phyloP scores from a whole-genome alignment of 495 filamentous ascomycete species.

The Penicillium diatomitis region DNA sequence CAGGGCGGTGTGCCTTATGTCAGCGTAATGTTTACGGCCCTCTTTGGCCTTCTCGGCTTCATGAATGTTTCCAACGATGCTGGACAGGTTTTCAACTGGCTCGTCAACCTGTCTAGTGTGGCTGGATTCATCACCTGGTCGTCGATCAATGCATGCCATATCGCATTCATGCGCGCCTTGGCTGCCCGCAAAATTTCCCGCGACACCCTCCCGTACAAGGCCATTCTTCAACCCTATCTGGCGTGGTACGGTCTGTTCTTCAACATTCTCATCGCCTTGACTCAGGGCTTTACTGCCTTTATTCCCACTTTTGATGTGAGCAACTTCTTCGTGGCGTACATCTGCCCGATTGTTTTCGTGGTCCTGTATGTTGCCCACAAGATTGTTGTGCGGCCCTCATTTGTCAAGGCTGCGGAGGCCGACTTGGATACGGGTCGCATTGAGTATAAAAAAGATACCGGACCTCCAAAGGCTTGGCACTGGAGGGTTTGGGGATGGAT shows the following conservation, averaged over 20 bases:
- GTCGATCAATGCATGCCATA: conserved; percentile 45
- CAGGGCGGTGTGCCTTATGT: conserved; percentile 41
- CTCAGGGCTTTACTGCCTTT: conserved; percentile 56
- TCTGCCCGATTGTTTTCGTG: conserved; percentile 45
- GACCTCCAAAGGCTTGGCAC: conserved; percentile 20
- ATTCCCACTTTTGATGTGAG: conserved; percentile 44
- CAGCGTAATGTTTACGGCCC: conserved; percentile 35
- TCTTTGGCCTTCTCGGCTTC: conserved; percentile 41
- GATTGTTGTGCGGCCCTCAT: conserved; percentile 22
- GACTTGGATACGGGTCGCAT: conserved; percentile 34
- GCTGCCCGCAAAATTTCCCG: conserved; percentile 37
- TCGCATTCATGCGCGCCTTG: conserved; percentile 48
- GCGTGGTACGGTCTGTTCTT: conserved; percentile 49
- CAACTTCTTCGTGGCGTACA: conserved; percentile 46
- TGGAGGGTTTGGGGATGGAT: conserved; percentile 17
- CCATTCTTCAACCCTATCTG: conserved; percentile 44
- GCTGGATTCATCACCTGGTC: conserved; percentile 59
- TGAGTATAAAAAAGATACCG: conserved; percentile 21
- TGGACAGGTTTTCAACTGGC: conserved; percentile 40
- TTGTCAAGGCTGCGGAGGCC: conserved; percentile 24
- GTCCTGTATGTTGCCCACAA: conserved; percentile 46
- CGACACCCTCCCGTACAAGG: conserved; percentile 44
- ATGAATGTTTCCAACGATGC: conserved; percentile 36
- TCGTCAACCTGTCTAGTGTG: conserved; percentile 49
- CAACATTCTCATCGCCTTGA: conserved; percentile 49